A percentile compares a stretch with the other conserved stretches of the same genome.
phyloP scores from a whole-genome alignment of 495 filamentous ascomycete genomes.

The Podospora anserina region DNA sequence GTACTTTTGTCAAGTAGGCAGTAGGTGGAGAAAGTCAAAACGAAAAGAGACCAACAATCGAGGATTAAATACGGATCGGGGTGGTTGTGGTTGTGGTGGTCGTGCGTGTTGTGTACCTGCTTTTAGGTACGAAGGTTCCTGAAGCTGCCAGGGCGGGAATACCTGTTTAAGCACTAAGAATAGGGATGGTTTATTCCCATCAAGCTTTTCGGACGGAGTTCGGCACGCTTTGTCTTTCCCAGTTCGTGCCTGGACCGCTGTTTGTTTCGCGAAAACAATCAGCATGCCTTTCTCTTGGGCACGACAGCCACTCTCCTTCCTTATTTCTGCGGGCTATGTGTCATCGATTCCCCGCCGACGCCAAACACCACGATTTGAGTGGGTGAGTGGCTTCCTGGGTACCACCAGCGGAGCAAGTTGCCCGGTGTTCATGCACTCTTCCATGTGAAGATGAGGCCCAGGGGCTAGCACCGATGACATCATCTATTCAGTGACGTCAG shows the following conservation, averaged over 20 bases:
- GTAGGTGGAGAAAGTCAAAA: constrained; percentile 2
- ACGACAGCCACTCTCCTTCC: not conserved
- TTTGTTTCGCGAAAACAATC: not conserved
- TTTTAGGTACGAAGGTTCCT: constrained; percentile 17
- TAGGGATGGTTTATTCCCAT: not conserved
- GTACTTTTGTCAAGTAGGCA: not conserved
- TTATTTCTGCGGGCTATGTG: not conserved
- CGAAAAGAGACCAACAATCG: not conserved
- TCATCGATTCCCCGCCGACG: not conserved
- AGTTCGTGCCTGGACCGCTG: not conserved
- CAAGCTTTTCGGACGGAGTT: not conserved
- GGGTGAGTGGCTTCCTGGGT: not conserved
- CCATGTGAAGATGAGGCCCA: not conserved
- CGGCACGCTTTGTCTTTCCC: not conserved
- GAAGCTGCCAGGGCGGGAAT: constrained; percentile 14
- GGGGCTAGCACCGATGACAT: not conserved
- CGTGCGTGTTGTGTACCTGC: not conserved
- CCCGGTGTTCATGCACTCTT: not conserved
- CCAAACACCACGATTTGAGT: not conserved
- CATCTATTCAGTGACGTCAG: not conserved
- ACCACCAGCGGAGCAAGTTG: not conserved
- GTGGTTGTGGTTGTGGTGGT: not conserved
- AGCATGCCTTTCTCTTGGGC: not conserved
- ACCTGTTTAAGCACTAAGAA: not conserved
- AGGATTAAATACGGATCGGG: not conserved